Evolutionary conservation across 345 rosid species (phyloP).

Genomic region (Camelina sativa): DNA sequence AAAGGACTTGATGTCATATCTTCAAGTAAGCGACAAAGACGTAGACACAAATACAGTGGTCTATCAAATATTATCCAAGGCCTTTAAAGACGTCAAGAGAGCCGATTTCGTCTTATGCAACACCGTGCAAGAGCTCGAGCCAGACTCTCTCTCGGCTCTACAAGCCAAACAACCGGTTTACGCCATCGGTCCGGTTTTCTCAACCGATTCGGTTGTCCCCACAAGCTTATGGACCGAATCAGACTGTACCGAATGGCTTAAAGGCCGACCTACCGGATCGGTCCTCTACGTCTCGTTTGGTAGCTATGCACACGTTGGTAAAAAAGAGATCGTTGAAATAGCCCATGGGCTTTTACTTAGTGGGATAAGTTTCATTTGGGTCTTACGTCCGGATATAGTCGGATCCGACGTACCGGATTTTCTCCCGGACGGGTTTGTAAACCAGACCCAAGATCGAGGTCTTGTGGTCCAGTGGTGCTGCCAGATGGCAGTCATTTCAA

Average conservation of each 20-base stretch:
- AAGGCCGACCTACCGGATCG: slow-evolving; percentile 44
- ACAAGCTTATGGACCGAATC: slow-evolving; percentile 78
- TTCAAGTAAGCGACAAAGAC: slow-evolving; percentile 54
- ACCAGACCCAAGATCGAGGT: slow-evolving; percentile 48
- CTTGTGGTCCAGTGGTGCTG: slow-evolving; percentile 65
- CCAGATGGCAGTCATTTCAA: slow-evolving; percentile 54
- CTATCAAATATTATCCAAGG: slow-evolving; percentile 53
- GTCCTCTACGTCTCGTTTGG: slow-evolving; percentile 65
- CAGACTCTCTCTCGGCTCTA: slow-evolving; percentile 52
- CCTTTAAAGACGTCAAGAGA: slow-evolving; percentile 53
- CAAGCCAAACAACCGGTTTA: slow-evolving; percentile 51
- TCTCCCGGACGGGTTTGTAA: slow-evolving; percentile 51
- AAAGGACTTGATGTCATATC: slow-evolving; percentile 65
- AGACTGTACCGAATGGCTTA: slow-evolving; percentile 62
- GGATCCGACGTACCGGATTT: slow-evolving; percentile 53
- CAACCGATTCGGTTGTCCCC: slow-evolving; percentile 50
- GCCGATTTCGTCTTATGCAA: slow-evolving; percentile 69
- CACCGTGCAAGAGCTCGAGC: slow-evolving; percentile 65
- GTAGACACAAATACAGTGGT: slow-evolving; percentile 46
- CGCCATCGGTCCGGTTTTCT: slow-evolving; percentile 68
- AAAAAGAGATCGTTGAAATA: slow-evolving; percentile 52
- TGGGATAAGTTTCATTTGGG: slow-evolving; percentile 57
- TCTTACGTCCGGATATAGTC: slow-evolving; percentile 67
- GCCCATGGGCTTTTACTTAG: slow-evolving; percentile 57
- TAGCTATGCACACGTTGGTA: slow-evolving; percentile 58